Evolutionary conservation across 1,139 yeast genomes (phyloP).

Genomic region (Suhomyces yuchorum): DNA sequence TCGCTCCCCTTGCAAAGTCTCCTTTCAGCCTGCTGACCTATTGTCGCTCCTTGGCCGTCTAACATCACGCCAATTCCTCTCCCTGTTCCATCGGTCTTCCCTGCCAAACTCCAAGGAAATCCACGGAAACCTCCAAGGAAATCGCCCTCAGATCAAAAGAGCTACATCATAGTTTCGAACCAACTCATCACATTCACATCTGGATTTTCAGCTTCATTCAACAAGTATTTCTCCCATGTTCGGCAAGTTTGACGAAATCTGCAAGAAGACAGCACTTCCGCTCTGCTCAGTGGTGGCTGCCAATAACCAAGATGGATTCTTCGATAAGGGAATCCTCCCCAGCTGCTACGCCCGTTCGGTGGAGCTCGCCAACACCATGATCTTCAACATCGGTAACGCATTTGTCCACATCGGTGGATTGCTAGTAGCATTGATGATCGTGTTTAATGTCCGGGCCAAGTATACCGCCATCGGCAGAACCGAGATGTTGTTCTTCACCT

Average conservation of each 20-base stretch:
- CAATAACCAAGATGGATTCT: constrained; percentile 27
- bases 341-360: constrained; percentile 84
- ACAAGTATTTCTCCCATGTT: constrained; percentile 41
- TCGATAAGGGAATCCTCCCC: constrained; percentile 65
- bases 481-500: constrained; percentile 79
- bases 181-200: no score
- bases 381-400: constrained; percentile 88
- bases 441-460: constrained; percentile 78
- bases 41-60: background rate
- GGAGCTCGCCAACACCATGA: constrained; percentile 85
- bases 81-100: background rate
- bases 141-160: background rate
- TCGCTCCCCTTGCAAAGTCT: background rate
- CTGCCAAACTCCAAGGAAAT: background rate
- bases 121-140: background rate
- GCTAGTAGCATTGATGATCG: constrained; percentile 62
- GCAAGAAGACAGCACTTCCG: constrained; percentile 73
- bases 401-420: constrained; percentile 80
- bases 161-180: no score
- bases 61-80: background rate
- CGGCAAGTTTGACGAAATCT: constrained; percentile 70
- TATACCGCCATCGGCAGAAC: constrained; percentile 92
- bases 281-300: constrained; percentile 68
- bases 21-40: background rate
- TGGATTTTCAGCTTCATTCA: background rate